Conservation (phyloP, 23 red algal genomes). For the Agarophyton chilense region DNA sequence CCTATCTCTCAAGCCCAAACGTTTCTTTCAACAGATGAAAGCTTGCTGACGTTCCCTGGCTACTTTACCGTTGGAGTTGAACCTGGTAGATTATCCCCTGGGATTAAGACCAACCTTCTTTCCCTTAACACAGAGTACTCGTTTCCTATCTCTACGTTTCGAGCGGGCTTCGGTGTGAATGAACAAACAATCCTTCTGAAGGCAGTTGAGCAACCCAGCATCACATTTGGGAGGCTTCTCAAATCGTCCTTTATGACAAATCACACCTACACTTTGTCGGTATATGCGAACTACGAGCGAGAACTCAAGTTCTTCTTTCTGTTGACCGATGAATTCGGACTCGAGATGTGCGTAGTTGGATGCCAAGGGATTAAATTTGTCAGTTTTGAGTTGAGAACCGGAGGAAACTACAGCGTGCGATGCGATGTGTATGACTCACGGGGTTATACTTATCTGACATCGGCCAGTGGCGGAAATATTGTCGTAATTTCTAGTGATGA, state of each 20-base stretch:
- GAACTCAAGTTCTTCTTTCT: constrained; percentile 76
- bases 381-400: constrained; percentile 28
- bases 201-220: constrained; percentile 38
- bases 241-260: constrained; percentile 40
- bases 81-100: constrained; percentile 23
- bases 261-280: constrained; percentile 41
- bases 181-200: constrained; percentile 31
- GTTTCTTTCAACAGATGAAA: constrained; percentile 17
- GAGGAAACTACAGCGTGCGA: constrained; percentile 45
- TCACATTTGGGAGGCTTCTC: constrained; percentile 26
- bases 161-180: constrained; percentile 47
- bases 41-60: constrained; percentile 27
- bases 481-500: background rate
- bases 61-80: constrained; percentile 22
- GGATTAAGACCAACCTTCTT: constrained; percentile 40
- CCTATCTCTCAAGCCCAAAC: constrained; percentile 22
- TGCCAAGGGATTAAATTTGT: constrained; percentile 68
- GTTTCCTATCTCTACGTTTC: constrained; percentile 31
- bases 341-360: constrained; percentile 49
- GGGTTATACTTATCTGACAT: constrained; percentile 39
- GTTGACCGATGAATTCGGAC: constrained; percentile 52
- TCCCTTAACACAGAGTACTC: constrained; percentile 39
- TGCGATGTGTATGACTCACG: constrained; percentile 57
- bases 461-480: constrained; percentile 34
- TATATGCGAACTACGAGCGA: constrained; percentile 59